phyloP scores from a whole-genome alignment of 2,329 filamentous ascomycete species.

The Colletotrichum melonis region DNA sequence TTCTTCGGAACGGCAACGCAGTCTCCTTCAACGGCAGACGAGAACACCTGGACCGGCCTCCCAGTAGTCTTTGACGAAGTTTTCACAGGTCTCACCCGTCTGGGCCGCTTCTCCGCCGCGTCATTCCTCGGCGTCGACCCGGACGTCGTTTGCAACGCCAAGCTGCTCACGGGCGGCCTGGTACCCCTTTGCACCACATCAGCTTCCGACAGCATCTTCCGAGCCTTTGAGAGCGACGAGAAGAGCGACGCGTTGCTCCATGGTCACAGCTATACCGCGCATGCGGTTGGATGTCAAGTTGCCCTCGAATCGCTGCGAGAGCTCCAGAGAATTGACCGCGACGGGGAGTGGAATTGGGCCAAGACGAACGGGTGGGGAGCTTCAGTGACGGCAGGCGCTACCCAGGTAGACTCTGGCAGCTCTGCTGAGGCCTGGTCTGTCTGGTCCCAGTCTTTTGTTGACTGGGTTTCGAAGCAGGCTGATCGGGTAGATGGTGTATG shows the following conservation, averaged over 20 bases:
- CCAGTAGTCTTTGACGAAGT: constrained; percentile 89
- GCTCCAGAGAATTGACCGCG: constrained; percentile 68
- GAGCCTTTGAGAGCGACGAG: constrained; percentile 75
- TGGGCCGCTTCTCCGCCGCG: constrained; percentile 77
- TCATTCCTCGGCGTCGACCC: constrained; percentile 76
- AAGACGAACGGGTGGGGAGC: constrained; percentile 55
- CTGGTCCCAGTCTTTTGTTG: constrained; percentile 73
- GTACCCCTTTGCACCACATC: constrained; percentile 82
- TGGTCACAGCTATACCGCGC: constrained; percentile 88
- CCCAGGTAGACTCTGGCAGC: no score
- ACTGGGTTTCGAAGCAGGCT: constrained; percentile 64
- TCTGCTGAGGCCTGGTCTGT: constrained; percentile 69
- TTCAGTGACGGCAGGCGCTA: neutral
- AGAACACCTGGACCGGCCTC: constrained; percentile 73
- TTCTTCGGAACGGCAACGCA: constrained; percentile 58
- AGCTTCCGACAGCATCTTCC: constrained; percentile 79
- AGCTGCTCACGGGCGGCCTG: constrained; percentile 84
- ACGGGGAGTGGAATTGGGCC: constrained; percentile 67
- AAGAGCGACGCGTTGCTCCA: constrained; percentile 85
- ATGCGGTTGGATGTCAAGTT: constrained; percentile 83
- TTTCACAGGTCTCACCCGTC: constrained; percentile 86
- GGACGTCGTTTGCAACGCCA: constrained; percentile 85
- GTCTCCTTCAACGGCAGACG: constrained; percentile 25
- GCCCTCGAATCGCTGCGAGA: constrained; percentile 73
- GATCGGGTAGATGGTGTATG: constrained; percentile 72